phyloP scores from a whole-genome alignment of 148 eudicot genomes.

The Rhododendron griersonianum region DNA sequence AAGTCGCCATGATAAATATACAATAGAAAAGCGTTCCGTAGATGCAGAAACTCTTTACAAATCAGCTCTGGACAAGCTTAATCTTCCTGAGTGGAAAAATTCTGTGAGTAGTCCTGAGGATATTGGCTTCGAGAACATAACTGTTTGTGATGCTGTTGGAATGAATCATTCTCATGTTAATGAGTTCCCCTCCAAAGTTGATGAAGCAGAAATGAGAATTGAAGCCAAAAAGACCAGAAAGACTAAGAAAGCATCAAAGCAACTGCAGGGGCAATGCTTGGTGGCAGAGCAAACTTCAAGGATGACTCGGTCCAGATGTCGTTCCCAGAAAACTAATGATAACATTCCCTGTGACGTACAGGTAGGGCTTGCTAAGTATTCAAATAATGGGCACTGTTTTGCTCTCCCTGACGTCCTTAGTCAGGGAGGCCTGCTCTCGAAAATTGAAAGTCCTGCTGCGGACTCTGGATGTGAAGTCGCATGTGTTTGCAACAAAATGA shows the following conservation, averaged over 20 bases:
- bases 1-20: constrained; percentile 22
- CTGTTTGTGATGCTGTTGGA: constrained; percentile 11
- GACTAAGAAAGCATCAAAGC: constrained; percentile 40
- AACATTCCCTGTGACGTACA: constrained; percentile 12
- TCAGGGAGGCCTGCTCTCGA: constrained; percentile 13
- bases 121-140: constrained; percentile 3
- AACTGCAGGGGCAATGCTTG: constrained; percentile 23
- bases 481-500: constrained; percentile 35
- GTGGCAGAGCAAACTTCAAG: constrained; percentile 29
- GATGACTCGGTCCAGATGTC: constrained; percentile 54
- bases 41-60: constrained; percentile 42
- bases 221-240: constrained; percentile 38
- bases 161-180: neutral
- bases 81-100: constrained; percentile 47
- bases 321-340: constrained; percentile 26
- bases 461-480: constrained; percentile 21
- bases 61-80: constrained; percentile 48
- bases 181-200: constrained; percentile 16
- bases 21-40: constrained; percentile 10
- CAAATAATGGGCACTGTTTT: constrained; percentile 10
- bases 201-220: constrained; percentile 14
- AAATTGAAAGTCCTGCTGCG: constrained; percentile 11
- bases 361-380: constrained; percentile 14
- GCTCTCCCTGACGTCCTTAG: constrained; percentile 2
- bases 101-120: constrained; percentile 22